These are phyloP conservation scores for Plantago ovata DNA, from an alignment of 257 asterid species.

Conservation along the genomic window DNA sequence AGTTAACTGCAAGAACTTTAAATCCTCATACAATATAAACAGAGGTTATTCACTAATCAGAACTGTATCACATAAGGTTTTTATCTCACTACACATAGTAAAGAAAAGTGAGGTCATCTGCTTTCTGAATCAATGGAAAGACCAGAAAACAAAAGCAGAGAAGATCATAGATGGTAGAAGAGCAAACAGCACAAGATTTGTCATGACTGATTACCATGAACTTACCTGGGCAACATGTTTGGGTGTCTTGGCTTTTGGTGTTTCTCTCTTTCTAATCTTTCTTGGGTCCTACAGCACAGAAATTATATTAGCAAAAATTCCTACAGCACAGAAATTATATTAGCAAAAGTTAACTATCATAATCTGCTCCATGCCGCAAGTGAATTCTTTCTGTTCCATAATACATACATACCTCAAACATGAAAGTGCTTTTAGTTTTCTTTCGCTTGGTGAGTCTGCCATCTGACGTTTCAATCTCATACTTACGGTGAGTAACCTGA, in stretches of 20 bases:
- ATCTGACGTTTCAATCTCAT: slow-evolving; percentile 89
- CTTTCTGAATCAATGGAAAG: too few species aligned
- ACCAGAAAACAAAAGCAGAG: too few species aligned
- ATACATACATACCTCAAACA: slow-evolving; percentile 82
- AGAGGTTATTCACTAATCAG: neutral
- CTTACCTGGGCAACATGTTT: slow-evolving; percentile 49
- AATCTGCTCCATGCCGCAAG: slow-evolving; percentile 11
- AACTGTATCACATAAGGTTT: neutral
- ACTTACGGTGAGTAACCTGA: slow-evolving; percentile 89
- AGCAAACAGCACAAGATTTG: too few species aligned
- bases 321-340: slow-evolving; percentile 34
- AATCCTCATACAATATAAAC: neutral
- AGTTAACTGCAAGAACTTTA: too few species aligned
- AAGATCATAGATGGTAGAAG: too few species aligned
- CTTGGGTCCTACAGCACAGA: slow-evolving; percentile 51
- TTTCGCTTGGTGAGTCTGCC: slow-evolving; percentile 87
- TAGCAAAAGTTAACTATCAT: slow-evolving; percentile 19
- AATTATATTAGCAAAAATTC: slow-evolving; percentile 31
- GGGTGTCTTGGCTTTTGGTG: slow-evolving; percentile 69
- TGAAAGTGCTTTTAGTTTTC: slow-evolving; percentile 83
- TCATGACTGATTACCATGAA: slow-evolving; percentile 18
- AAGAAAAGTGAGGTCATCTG: too few species aligned
- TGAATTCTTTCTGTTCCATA: slow-evolving; percentile 2
- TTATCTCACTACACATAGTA: neutral
- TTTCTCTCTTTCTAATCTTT: slow-evolving; percentile 51